These are phyloP conservation scores for Chrysopogon serrulatus DNA, from an alignment of 176 grass and related monocot genomes.

Conservation along the genomic window DNA sequence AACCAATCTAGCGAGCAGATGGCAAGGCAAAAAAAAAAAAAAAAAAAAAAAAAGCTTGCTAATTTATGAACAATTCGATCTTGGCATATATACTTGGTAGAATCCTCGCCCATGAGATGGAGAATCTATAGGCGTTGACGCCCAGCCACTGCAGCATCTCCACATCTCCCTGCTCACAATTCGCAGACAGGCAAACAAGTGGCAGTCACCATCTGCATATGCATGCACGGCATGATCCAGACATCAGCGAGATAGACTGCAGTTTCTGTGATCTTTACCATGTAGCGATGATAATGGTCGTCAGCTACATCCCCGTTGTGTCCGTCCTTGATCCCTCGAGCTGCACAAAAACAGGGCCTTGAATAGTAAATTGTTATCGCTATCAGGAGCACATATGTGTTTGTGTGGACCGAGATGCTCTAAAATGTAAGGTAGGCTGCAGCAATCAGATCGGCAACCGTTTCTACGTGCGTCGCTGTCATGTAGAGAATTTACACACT, in stretches of 20 bases:
- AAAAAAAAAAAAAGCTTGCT: neutral
- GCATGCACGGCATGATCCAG: too few species aligned
- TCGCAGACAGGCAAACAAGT: too few species aligned
- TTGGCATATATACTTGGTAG: constrained; percentile 36
- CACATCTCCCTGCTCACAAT: constrained; percentile 46
- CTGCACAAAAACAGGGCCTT: neutral
- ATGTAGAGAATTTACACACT: too few species aligned
- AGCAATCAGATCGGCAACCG: neutral
- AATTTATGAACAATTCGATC: neutral
- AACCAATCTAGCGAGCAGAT: neutral
- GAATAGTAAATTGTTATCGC: neutral
- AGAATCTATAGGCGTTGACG: constrained; percentile 64
- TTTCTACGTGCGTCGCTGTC: too few species aligned
- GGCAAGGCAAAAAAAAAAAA: neutral
- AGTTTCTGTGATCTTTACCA: too few species aligned
- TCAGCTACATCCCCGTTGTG: too few species aligned
- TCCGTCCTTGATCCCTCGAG: too few species aligned
- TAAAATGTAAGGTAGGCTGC: neutral
- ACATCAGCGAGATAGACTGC: too few species aligned
- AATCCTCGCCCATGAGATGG: constrained; percentile 70
- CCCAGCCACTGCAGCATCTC: constrained; percentile 58
- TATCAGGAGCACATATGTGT: too few species aligned
- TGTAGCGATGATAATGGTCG: too few species aligned
- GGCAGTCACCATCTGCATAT: too few species aligned
- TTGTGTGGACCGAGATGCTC: neutral